Conservation (phyloP, 2,329 filamentous ascomycete genomes). For the Mollisiaceae sp. region DNA sequence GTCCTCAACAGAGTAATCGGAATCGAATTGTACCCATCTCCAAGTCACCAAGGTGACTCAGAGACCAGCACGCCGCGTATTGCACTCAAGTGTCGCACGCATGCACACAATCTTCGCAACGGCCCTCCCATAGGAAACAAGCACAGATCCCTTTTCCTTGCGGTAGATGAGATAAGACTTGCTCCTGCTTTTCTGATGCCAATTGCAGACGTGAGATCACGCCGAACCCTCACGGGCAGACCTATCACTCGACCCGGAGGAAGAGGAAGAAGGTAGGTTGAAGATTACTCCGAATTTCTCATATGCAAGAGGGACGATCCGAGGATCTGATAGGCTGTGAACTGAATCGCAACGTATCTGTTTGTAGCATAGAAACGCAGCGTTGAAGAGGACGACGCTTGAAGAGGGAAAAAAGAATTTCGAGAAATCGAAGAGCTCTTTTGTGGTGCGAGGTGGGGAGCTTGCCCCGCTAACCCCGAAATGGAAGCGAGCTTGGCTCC, state of each 20-base stretch:
- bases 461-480: neutral
- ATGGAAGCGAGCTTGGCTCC: neutral
- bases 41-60: constrained; percentile 32
- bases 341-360: constrained; percentile 54
- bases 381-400: constrained; percentile 87
- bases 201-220: constrained; percentile 81
- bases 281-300: constrained; percentile 99
- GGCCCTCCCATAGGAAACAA: constrained; percentile 82
- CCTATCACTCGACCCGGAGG: constrained; percentile 51
- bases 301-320: constrained; percentile 65
- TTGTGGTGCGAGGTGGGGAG: constrained; percentile 9
- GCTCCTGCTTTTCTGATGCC: constrained; percentile 90
- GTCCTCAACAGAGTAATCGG: constrained; percentile 47
- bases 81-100: constrained; percentile 83
- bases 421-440: constrained; percentile 13
- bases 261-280: constrained; percentile 56
- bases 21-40: constrained; percentile 46
- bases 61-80: constrained; percentile 78
- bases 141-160: constrained; percentile 44
- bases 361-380: constrained; percentile 96
- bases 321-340: constrained; percentile 40
- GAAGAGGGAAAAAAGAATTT: constrained; percentile 47
- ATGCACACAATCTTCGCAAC: constrained; percentile 88
- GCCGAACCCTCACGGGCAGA: constrained; percentile 88
- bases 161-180: constrained; percentile 43